Evolutionary conservation across 2,329 filamentous ascomycete genomes (phyloP).

Genomic region (Monilinia vaccinii-corymbosi): DNA sequence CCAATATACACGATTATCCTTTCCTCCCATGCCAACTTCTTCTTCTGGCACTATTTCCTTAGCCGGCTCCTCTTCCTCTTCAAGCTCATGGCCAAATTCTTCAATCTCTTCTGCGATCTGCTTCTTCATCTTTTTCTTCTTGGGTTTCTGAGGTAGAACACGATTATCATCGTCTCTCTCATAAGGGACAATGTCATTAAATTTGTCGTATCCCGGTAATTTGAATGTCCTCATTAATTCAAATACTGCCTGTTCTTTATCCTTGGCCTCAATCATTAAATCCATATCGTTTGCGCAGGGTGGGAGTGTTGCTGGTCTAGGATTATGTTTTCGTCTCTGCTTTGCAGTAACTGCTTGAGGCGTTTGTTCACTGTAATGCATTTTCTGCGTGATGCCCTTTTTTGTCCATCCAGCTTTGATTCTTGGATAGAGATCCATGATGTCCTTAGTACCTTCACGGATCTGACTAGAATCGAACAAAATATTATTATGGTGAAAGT

Average conservation of each 20-base stretch:
- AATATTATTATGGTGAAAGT: conserved; percentile 95
- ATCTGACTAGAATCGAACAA: conserved; percentile 65
- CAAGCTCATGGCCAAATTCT: conserved; percentile 27
- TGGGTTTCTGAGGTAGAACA: conserved; percentile 38
- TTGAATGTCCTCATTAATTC: conserved; percentile 85
- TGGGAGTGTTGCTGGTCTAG: conserved; percentile 69
- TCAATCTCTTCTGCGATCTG: conserved; percentile 30
- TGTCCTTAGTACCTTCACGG: conserved; percentile 77
- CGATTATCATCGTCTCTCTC: conserved; percentile 68
- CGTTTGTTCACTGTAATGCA: conserved; percentile 87
- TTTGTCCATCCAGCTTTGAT: conserved; percentile 77
- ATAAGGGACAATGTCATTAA: conserved; percentile 71
- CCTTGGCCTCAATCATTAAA: conserved; percentile 98
- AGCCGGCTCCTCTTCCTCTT: conserved; percentile 31
- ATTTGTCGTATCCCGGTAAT: conserved; percentile 66
- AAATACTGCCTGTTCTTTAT: conserved; percentile 95
- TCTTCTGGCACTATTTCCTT: conserved; percentile 39
- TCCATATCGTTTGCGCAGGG: conserved; percentile 80
- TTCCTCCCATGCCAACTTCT: conserved; percentile 80
- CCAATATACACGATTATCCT: conserved; percentile 79
- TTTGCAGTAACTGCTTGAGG: conserved; percentile 66
- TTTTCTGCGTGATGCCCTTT: conserved; percentile 84
- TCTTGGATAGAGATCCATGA: conserved; percentile 62
- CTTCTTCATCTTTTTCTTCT: conserved; percentile 34
- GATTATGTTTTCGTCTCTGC: conserved; percentile 76